A percentile compares a stretch with the other conserved stretches of the same genome.
These are phyloP conservation scores for Kentomonas sorsogonicus DNA, from an alignment of 208 protist species.

Conservation along the genomic window DNA sequence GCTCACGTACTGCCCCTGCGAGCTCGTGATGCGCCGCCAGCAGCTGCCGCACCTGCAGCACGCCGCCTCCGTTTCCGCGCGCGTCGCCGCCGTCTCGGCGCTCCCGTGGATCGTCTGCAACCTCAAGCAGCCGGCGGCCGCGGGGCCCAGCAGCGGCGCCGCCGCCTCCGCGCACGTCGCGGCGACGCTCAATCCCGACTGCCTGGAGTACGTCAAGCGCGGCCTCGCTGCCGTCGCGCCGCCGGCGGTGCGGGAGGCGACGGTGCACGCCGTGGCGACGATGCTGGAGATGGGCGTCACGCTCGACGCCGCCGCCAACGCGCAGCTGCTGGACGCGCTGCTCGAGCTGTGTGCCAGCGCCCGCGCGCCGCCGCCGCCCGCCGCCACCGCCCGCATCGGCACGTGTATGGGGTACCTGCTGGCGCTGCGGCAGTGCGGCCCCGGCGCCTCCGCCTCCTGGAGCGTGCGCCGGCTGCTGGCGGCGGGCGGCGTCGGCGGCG, in stretches of 20 bases:
- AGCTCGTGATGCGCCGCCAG: constrained; percentile 24
- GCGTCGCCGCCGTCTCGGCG: constrained; percentile 33
- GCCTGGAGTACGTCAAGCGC: constrained; percentile 34
- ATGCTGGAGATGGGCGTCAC: constrained; percentile 21
- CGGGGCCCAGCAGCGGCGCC: constrained; percentile 26
- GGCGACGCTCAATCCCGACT: constrained; percentile 16
- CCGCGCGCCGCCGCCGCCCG: constrained; percentile 23
- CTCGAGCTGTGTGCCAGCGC: constrained; percentile 23
- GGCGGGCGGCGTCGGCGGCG: background rate
- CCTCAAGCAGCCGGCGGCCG: constrained; percentile 22
- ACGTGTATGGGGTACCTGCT: background rate
- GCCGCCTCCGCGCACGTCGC: constrained; percentile 26
- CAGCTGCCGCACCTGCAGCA: constrained; percentile 55
- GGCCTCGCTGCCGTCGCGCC: constrained; percentile 17
- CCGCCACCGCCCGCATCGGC: background rate
- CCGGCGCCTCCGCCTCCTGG: background rate
- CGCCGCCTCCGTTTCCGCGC: constrained; percentile 26
- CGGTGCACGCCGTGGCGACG: constrained; percentile 22
- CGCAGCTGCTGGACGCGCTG: constrained; percentile 10
- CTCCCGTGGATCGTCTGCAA: constrained; percentile 28
- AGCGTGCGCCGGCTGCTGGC: too few species aligned
- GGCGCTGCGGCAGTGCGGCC: background rate
- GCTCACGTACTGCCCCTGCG: constrained; percentile 22
- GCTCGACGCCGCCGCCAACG: constrained; percentile 23
- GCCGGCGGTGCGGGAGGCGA: constrained; percentile 25